These are phyloP conservation scores for Castanopsis chinensis DNA, from an alignment of 306 rosid species.

Conservation along the genomic window DNA sequence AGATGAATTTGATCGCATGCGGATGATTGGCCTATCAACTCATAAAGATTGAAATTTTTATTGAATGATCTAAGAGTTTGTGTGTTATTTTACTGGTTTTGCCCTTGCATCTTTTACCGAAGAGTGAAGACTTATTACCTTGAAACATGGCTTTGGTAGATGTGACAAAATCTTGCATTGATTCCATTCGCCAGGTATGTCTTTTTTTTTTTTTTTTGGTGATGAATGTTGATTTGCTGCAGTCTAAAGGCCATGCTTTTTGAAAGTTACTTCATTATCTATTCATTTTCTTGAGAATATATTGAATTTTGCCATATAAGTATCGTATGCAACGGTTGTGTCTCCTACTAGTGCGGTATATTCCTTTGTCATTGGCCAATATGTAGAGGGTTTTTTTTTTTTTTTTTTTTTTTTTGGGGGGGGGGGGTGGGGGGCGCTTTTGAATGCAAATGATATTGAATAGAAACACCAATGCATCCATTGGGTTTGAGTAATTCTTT, in stretches of 20 bases:
- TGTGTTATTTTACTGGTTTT: background rate
- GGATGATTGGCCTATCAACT: background rate
- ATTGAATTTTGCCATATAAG: background rate
- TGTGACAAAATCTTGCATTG: slow-evolving; percentile 66
- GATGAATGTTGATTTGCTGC: background rate
- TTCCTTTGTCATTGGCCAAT: background rate
- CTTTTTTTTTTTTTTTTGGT: background rate
- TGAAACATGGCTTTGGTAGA: slow-evolving; percentile 65
- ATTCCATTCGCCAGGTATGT: slow-evolving; percentile 67
- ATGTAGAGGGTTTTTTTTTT: no score
- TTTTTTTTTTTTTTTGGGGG: background rate
- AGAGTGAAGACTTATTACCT: background rate
- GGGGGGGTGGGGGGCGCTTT: no score
- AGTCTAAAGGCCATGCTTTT: background rate
- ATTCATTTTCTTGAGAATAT: background rate
- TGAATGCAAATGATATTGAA: background rate
- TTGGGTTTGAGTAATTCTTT: background rate
- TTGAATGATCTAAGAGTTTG: background rate
- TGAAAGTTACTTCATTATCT: background rate
- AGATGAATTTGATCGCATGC: background rate
- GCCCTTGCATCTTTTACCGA: background rate
- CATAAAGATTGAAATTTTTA: background rate
- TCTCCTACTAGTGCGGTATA: background rate
- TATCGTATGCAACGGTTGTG: background rate
- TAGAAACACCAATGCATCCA: background rate